phyloP scores from a whole-genome alignment of 1,139 yeast genomes.

The Hemisphaericaspora xylanilytica region DNA sequence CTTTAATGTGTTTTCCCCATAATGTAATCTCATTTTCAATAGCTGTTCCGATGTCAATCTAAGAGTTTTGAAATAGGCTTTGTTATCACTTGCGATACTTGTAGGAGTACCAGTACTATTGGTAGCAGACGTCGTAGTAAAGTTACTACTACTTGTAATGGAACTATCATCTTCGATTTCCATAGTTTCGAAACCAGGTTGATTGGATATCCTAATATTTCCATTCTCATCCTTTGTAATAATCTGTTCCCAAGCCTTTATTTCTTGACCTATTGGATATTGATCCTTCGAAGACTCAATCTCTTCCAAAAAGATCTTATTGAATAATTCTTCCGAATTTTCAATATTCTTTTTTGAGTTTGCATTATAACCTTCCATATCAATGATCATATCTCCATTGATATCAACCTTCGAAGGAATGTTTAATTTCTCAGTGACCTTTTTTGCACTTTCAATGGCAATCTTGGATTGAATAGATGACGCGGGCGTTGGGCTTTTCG shows the following conservation, averaged over 20 bases:
- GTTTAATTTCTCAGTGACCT: constrained; percentile 68
- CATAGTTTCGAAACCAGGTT: constrained; percentile 14
- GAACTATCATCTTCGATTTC: constrained; percentile 9
- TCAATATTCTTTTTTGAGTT: constrained; percentile 68
- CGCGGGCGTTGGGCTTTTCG: constrained; percentile 21
- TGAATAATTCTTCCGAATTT: constrained; percentile 67
- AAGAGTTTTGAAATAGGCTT: constrained; percentile 75
- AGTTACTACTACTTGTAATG: background rate
- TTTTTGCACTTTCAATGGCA: constrained; percentile 64
- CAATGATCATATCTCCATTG: constrained; percentile 87
- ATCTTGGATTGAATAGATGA: constrained; percentile 32
- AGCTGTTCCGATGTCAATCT: constrained; percentile 91
- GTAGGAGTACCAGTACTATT: constrained; percentile 6
- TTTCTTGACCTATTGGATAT: constrained; percentile 20
- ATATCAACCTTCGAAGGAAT: constrained; percentile 88
- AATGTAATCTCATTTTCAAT: constrained; percentile 64
- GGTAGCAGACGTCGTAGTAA: constrained; percentile 5
- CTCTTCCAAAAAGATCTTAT: constrained; percentile 65
- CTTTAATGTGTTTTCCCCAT: constrained; percentile 75
- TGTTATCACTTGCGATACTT: constrained; percentile 13
- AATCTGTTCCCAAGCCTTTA: constrained; percentile 34
- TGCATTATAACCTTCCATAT: constrained; percentile 95
- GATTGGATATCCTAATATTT: constrained; percentile 54
- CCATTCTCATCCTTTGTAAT: constrained; percentile 65
- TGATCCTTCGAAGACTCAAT: constrained; percentile 22